Percentiles rank a stretch among this genome's conserved stretches.
phyloP scores from a whole-genome alignment of 139 green algal species.

The Monoraphidium neglectum region DNA sequence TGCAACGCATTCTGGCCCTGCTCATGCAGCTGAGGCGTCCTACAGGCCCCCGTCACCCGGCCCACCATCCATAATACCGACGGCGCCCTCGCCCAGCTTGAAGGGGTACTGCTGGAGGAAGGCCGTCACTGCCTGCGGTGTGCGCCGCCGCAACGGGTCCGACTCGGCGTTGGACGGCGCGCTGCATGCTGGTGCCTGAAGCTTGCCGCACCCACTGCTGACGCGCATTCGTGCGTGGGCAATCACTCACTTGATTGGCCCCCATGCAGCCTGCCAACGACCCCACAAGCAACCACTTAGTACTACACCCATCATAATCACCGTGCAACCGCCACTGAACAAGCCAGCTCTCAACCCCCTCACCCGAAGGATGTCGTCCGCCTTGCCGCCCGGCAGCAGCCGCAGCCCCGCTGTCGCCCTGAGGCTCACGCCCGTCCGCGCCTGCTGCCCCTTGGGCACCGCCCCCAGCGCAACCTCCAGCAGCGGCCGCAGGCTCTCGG shows the following conservation, averaged over 20 bases:
- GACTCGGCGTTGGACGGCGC: too few species aligned
- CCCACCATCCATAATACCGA: conserved; percentile 74
- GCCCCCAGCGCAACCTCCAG: conserved; percentile 82
- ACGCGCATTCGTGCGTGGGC: too few species aligned
- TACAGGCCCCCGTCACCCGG: background rate
- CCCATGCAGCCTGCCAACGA: too few species aligned
- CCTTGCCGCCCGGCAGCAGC: conserved; percentile 84
- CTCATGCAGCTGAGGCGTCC: background rate
- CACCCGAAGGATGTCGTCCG: conserved; percentile 83
- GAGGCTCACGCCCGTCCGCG: conserved; percentile 77
- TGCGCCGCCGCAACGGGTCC: too few species aligned
- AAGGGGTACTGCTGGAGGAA: conserved; percentile 76
- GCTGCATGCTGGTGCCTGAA: too few species aligned
- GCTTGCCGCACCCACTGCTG: too few species aligned
- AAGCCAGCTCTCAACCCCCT: background rate
- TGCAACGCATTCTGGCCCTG: background rate
- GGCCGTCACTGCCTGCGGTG: background rate
- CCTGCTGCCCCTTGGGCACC: conserved; percentile 70
- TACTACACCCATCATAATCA: too few species aligned
- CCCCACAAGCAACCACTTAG: too few species aligned
- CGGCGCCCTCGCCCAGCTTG: conserved; percentile 40
- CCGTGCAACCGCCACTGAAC: too few species aligned
- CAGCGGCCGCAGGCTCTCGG: conserved; percentile 78
- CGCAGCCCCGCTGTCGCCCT: conserved; percentile 95
- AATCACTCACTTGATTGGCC: too few species aligned